Evolutionary conservation across 306 rosid genomes (phyloP).

Genomic region (Trifolium subterraneum): DNA sequence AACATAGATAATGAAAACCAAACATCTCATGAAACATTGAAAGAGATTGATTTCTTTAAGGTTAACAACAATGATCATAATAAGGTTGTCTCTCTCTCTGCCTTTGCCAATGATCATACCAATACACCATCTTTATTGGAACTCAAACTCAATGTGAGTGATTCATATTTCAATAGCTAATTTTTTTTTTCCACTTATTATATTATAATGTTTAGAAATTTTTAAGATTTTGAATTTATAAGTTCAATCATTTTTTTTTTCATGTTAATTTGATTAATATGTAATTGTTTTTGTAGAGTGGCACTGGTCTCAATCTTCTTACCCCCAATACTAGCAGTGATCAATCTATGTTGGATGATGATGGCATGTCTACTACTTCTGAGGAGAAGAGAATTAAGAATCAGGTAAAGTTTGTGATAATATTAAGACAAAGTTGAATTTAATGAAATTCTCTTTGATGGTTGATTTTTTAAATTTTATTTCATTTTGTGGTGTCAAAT

Average conservation of each 20-base stretch:
- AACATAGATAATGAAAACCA: constrained; percentile 45
- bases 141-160: constrained; percentile 64
- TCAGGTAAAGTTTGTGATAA: constrained; percentile 52
- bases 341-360: constrained; percentile 65
- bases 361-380: constrained; percentile 47
- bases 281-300: constrained; percentile 36
- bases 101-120: not conserved
- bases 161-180: not conserved
- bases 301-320: constrained; percentile 74
- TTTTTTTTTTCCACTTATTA: not conserved
- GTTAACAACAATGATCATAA: constrained; percentile 20
- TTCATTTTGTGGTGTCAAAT: not conserved
- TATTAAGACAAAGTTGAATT: not conserved
- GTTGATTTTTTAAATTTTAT: not conserved
- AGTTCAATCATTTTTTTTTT: not conserved
- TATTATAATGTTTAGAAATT: not conserved
- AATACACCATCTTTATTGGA: constrained; percentile 38
- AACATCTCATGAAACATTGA: constrained; percentile 28
- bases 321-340: constrained; percentile 68
- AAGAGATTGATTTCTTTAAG: constrained; percentile 76
- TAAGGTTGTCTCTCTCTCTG: not conserved
- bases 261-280: constrained; percentile 2
- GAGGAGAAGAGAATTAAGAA: constrained; percentile 52
- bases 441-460: not conserved
- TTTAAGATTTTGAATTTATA: not conserved